Conservation (phyloP, 2,329 filamentous ascomycete genomes). For the Botrytis cinerea region DNA sequence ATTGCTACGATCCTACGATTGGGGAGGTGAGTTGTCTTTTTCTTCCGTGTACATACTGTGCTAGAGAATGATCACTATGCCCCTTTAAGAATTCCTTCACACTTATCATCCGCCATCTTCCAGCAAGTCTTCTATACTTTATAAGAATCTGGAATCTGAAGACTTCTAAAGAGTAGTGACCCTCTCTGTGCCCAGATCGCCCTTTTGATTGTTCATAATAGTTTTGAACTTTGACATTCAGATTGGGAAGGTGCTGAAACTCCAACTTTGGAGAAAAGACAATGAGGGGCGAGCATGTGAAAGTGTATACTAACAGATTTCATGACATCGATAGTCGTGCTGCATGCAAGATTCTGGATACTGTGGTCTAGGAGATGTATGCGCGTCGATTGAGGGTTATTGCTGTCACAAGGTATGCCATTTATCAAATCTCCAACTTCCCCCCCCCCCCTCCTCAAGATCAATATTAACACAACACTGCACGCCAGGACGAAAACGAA, state of each 20-base stretch:
- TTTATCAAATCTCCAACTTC: neutral
- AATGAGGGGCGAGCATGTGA: neutral
- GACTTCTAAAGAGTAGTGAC: neutral
- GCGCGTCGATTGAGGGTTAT: conserved; percentile 29
- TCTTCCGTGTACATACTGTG: neutral
- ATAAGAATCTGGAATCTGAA: neutral
- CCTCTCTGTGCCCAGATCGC: neutral
- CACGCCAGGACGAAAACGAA: neutral
- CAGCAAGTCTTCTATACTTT: neutral
- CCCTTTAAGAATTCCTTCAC: neutral
- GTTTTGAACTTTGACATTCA: neutral
- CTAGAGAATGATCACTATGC: neutral
- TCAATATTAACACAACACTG: neutral
- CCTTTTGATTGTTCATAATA: neutral
- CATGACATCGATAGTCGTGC: conserved; percentile 24
- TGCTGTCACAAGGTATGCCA: conserved; percentile 31
- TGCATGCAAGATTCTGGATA: conserved; percentile 31
- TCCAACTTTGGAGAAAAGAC: neutral
- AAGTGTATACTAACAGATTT: neutral
- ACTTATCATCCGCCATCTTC: neutral
- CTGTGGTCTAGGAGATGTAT: conserved; percentile 29
- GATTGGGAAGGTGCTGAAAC: neutral
- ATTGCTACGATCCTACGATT: conserved; percentile 33
- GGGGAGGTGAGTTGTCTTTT: conserved; percentile 27
- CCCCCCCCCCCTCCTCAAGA: too few relatives aligned